Conservation (phyloP, 371 early-diverging fungal genomes). For the Mucor plumbeus region DNA sequence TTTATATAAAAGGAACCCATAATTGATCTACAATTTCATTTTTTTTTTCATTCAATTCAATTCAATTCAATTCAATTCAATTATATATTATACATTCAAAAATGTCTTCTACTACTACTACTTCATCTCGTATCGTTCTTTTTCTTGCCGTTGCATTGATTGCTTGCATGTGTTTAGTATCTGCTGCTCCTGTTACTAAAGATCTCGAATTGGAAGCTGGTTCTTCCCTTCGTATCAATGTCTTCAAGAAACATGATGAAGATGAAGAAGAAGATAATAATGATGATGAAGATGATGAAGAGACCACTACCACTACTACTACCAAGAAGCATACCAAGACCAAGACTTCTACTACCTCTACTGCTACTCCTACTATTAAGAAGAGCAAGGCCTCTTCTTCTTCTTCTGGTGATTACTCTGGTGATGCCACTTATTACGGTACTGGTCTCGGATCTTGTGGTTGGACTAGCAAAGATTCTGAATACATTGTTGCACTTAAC, state of each 20-base stretch:
- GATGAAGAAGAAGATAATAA: slow-evolving; percentile 10
- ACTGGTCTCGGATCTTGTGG: slow-evolving; percentile 46
- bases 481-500: slow-evolving; percentile 36
- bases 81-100: background rate
- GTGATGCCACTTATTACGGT: slow-evolving; percentile 51
- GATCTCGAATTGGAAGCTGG: slow-evolving; percentile 13
- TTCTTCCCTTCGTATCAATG: slow-evolving; percentile 3
- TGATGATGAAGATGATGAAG: no score
- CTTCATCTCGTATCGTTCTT: slow-evolving; percentile 16
- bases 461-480: slow-evolving; percentile 10
- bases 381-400: background rate
- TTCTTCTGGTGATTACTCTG: slow-evolving; percentile 26
- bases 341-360: slow-evolving; percentile 15
- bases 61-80: background rate
- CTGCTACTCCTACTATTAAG: slow-evolving; percentile 8
- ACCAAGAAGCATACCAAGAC: background rate
- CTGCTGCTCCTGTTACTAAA: slow-evolving; percentile 24
- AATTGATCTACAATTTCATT: slow-evolving; percentile 10
- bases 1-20: slow-evolving; percentile 13
- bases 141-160: slow-evolving; percentile 14
- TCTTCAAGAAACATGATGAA: slow-evolving; percentile 10
- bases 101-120: slow-evolving; percentile 13
- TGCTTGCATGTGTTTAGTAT: slow-evolving; percentile 18
- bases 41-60: slow-evolving; percentile 5
- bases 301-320: background rate